phyloP scores from a whole-genome alignment of 176 grass and related monocot genomes.

The Themeda triandra region DNA sequence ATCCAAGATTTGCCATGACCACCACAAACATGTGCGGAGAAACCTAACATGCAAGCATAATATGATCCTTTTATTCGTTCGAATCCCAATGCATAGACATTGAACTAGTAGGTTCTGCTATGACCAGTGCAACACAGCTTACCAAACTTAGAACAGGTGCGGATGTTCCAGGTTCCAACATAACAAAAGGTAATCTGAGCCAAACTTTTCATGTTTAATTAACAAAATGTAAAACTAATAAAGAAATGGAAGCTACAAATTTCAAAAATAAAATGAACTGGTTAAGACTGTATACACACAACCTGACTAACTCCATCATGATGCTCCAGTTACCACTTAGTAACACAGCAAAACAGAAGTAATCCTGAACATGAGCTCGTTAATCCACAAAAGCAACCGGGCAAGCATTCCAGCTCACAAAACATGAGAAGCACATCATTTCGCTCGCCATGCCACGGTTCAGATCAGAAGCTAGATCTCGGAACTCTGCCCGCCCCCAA shows the following conservation, averaged over 20 bases:
- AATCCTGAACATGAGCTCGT: background rate
- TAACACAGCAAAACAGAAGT: background rate
- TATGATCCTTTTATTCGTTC: background rate
- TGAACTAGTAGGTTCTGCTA: background rate
- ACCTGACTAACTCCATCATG: background rate
- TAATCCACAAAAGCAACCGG: background rate
- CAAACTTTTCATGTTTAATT: background rate
- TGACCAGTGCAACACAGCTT: too few relatives aligned
- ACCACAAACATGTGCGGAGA: background rate
- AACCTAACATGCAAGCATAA: background rate
- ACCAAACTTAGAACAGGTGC: background rate
- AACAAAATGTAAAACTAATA: background rate
- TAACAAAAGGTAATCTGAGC: background rate
- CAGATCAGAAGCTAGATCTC: slow-evolving; percentile 6
- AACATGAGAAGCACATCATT: background rate
- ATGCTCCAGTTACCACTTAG: background rate
- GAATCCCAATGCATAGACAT: background rate
- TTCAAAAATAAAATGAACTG: background rate
- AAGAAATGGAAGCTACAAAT: background rate
- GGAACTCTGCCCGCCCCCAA: background rate
- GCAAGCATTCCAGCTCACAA: background rate
- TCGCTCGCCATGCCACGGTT: background rate
- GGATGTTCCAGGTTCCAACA: background rate
- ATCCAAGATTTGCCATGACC: background rate
- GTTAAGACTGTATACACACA: background rate